Percentiles rank a stretch among this genome's conserved stretches.
Evolutionary conservation across 768 basidiomycete species (phyloP).

Genomic region (Rhodotorula babjevae): DNA sequence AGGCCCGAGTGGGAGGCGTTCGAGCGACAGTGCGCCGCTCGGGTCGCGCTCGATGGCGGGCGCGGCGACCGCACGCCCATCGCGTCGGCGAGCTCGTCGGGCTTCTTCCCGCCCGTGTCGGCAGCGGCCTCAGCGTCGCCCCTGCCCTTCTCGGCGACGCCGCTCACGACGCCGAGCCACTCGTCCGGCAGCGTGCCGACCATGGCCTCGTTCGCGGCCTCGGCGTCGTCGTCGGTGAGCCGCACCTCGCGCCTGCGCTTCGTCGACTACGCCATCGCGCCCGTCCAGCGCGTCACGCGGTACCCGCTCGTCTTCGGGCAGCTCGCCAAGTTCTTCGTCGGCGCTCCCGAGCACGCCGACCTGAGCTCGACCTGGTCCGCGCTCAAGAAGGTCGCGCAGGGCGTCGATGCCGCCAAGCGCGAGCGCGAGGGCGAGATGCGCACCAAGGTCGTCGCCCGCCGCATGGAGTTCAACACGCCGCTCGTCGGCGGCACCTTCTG

Average conservation of each 20-base stretch:
- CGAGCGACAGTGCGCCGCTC: conserved; percentile 67
- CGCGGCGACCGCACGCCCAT: conserved; percentile 44
- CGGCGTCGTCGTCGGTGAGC: conserved; percentile 32
- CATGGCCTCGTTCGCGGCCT: conserved; percentile 18
- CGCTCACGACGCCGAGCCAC: background rate
- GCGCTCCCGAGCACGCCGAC: conserved; percentile 4
- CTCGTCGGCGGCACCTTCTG: conserved; percentile 45
- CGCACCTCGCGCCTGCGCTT: conserved; percentile 45
- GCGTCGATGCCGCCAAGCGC: conserved; percentile 75
- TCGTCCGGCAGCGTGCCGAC: conserved; percentile 49
- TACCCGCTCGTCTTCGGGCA: conserved; percentile 85
- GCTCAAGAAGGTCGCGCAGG: conserved; percentile 69
- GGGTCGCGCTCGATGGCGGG: conserved; percentile 18
- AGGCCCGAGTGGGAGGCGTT: conserved; percentile 79
- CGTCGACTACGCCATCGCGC: conserved; percentile 90
- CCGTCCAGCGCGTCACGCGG: conserved; percentile 91
- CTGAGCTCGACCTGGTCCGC: conserved; percentile 53
- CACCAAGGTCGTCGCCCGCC: conserved; percentile 63
- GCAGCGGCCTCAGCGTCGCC: conserved; percentile 6
- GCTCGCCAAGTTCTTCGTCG: conserved; percentile 48
- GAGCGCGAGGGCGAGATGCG: conserved; percentile 62
- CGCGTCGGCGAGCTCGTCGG: conserved; percentile 7
- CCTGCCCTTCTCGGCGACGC: conserved; percentile 11
- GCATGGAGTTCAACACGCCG: conserved; percentile 53
- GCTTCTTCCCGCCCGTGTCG: conserved; percentile 25